Base-by-base conservation (phyloP, 2,329 filamentous ascomycete genomes). In the Aspergillus costaricaensis region DNA sequence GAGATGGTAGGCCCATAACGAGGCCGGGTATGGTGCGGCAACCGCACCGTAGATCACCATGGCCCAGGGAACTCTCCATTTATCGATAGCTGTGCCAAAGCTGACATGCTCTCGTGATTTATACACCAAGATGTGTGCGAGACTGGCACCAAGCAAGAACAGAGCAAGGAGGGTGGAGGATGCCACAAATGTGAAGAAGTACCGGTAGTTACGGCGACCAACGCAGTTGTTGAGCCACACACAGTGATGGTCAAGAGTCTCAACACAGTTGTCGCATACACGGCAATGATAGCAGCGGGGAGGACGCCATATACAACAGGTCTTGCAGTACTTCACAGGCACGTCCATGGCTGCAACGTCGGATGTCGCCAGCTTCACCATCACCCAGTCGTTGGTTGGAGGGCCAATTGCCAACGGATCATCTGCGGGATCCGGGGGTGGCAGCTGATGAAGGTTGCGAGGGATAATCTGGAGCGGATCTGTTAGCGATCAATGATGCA, bases 201-300 rank as follows among this genome's bases (percentile, higher is more conserved):
- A 98, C 65, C 95, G 91, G 79, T 99, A 99, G 79, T 99, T 99
- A 70, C 95, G 91, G 66, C 94, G 89, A 47, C 95, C 95, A 53
- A 99, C 90, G 70, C 95, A 99, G 76, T 99, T 99, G 79, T 99
- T 99, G 65, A 99, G 86, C 95, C 95, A 99, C 15, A 98, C 93
- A 72, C 95, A 99, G 77, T 99, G 95, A 72, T 99, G 95, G 72
- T 99, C 95, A 67, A 97, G 92, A 0, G 92, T 96, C 77, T 99
- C 95, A 62, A 99, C 86, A 75, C 95, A 99, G 76, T 96, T 97
- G 78, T 99, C 94, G 79, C 95, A 99, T 27, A 96, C 85, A 59
- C 95, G 91, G 78, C 95, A 99, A 79, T 99, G 95, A 73, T 99
- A 96, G 60, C 92, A 92, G 60, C 95, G 91, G 27, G 94, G 93